Percentiles rank a stretch among this genome's conserved stretches.
Evolutionary conservation across 2,329 filamentous ascomycete species (phyloP).

Genomic region (Mycocentrospora acerina): DNA sequence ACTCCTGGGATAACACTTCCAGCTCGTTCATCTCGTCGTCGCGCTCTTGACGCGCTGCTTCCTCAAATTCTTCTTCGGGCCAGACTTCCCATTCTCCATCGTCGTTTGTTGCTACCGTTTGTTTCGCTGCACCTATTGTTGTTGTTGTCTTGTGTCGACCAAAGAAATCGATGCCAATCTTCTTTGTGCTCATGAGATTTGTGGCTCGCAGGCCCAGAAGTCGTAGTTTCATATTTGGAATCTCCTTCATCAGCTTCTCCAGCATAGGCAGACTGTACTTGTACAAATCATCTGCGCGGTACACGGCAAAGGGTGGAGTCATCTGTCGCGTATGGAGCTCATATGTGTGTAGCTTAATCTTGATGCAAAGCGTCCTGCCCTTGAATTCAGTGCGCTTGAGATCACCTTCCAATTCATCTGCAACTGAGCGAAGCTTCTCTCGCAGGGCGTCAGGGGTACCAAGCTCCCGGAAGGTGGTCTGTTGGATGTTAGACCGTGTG

Average conservation of each 20-base stretch:
- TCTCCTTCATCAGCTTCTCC: slow-evolving; percentile 78
- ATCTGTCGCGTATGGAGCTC: slow-evolving; percentile 86
- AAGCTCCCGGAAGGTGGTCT: slow-evolving; percentile 83
- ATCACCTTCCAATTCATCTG: slow-evolving; percentile 85
- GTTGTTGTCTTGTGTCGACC: slow-evolving; percentile 48
- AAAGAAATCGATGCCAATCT: slow-evolving; percentile 79
- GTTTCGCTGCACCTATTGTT: slow-evolving; percentile 8
- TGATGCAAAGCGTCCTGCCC: slow-evolving; percentile 86
- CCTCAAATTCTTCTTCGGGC: slow-evolving; percentile 61
- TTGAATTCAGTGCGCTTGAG: slow-evolving; percentile 78
- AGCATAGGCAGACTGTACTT: slow-evolving; percentile 80
- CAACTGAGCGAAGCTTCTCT: slow-evolving; percentile 76
- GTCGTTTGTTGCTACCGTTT: slow-evolving; percentile 29
- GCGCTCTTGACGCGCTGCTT: slow-evolving; percentile 60
- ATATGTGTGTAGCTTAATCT: slow-evolving; percentile 92
- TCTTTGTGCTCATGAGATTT: slow-evolving; percentile 82
- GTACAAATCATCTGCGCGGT: slow-evolving; percentile 78
- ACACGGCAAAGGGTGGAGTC: slow-evolving; percentile 71
- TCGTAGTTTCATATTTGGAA: slow-evolving; percentile 74
- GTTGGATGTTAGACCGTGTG: too few relatives aligned
- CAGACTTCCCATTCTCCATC: slow-evolving; percentile 66
- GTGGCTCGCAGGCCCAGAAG: slow-evolving; percentile 90
- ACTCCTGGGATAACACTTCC: slow-evolving; percentile 63
- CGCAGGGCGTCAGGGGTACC: slow-evolving; percentile 67
- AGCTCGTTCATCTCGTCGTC: slow-evolving; percentile 63